Evolutionary conservation across 129 eudicot genomes (phyloP), one percentile per base, ranked within the genome.

Genomic region (Ambrosia trifida): DNA sequence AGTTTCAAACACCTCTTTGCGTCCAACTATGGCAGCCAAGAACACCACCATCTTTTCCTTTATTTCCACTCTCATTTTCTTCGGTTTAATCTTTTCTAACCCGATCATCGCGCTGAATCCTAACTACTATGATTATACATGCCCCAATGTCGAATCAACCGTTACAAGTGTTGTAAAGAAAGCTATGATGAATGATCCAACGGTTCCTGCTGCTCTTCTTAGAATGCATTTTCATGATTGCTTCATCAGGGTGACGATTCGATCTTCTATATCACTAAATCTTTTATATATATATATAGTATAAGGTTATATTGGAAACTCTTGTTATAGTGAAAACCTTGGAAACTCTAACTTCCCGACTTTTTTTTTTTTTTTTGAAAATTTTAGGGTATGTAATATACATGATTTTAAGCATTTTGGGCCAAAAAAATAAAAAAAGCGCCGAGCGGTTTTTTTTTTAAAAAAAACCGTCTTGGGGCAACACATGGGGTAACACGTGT

Each of bases 211-310:
- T 60, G 91, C 91, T 30, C 81, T 90, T 17, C 84, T 89, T 36
- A 73, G 96, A 43, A 86, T 89, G 94, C 91, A 86, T 64, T 89
- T 89, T 84, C 96, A 89, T 66, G 96, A 89, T 54, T 89, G 96
- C 85, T 89, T 89, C 64, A 60, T 89, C 12, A 84, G 90, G 69
- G 92, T 89, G 79, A 56, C 11, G 17, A 52, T 14, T 20, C n/a
- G n/a, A n/a, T n/a, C 24, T 14, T 40, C 11, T 14, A 12, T 65
- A 17, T 12, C 56, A 8, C 20, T 47, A 33, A 31, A 11, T 7
- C 52, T 46, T 14, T 10, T 11, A 46, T 4, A 46, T 45, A 11
- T n/a, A n/a, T n/a, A n/a, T n/a, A n/a, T n/a, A n/a, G n/a, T n/a
- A n/a, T n/a, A n/a, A n/a, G n/a, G n/a, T n/a, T n/a, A n/a, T n/a